Base-by-base conservation (phyloP, 1,284 basidiomycete species). In the Marasmius tenuissimus region DNA sequence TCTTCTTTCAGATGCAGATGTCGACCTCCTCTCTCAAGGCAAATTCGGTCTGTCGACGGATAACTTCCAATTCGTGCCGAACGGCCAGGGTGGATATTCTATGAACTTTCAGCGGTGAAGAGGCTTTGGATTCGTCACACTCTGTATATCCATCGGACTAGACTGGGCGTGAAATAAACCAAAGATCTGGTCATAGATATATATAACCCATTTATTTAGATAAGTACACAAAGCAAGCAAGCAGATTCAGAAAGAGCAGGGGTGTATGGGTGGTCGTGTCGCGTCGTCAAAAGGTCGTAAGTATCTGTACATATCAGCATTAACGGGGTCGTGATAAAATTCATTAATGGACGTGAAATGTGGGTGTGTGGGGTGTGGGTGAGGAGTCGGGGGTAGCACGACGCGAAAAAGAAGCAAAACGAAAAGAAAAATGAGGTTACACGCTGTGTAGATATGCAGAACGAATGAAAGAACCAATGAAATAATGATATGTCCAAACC, bases 11-110 rank as follows among this genome's bases (percentile, higher is more conserved):
- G 14, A 6, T 54, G 50, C 39, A n/a, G 16, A 2, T 51, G 14
- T 40, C 37, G 27, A 37, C 16, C 52, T 57, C 2, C 27, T 18
- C 7, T 16, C 52, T 33, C 3, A 64, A 93, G 92, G 91, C 2
- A 89, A 88, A 64, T 96, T 96, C 71, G 94, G 94, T 14, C 73
- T 96, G 64, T 94, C 91, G 27, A 96, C 94, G 0, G 88, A 96
- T 70, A 96, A 94, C 77, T 99, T 99, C 84, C 91, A 98, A 76
- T 94, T 99, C 68, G 88, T 89, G 62, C 92, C 92, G 22, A 95
- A 95, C 66, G 92, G 92, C 18, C 89, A 96, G 67, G 97, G 97
- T 34, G 94, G 96, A 0, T 98, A 98, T 78, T 93, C 91, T 1
- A 86, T 98, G 83, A 92, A 94, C 68, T 98, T 98, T 69, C 79